Percentiles rank a stretch among this genome's conserved stretches.
phyloP scores from a whole-genome alignment of 768 basidiomycete genomes.

The Russula compacta region DNA sequence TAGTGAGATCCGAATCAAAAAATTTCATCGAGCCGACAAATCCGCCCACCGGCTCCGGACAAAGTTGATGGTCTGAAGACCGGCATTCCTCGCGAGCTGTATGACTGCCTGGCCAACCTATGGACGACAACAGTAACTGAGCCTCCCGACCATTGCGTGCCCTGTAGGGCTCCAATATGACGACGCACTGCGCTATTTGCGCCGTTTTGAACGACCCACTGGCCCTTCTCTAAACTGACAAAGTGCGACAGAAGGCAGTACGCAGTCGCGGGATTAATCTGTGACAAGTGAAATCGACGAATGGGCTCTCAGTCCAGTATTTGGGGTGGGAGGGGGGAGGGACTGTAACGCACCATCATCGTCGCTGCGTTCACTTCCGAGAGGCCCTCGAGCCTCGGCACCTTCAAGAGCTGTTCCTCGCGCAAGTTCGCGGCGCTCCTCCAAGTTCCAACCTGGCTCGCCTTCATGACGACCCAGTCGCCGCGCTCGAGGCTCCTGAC shows the following conservation, averaged over 20 bases:
- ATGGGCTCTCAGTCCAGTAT: neutral
- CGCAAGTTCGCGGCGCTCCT: slow-evolving; percentile 44
- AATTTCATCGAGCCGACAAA: neutral
- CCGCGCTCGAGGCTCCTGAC: slow-evolving; percentile 39
- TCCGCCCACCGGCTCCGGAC: slow-evolving; percentile 55
- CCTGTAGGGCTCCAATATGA: neutral
- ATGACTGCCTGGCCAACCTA: slow-evolving; percentile 82
- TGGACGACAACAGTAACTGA: neutral
- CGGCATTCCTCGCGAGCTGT: slow-evolving; percentile 66
- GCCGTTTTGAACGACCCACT: slow-evolving; percentile 83
- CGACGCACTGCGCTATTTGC: slow-evolving; percentile 71
- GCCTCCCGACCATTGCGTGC: neutral
- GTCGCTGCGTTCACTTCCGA: slow-evolving; percentile 65
- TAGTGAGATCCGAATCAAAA: neutral
- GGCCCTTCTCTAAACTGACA: slow-evolving; percentile 50
- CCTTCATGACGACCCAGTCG: slow-evolving; percentile 71
- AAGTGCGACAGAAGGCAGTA: slow-evolving; percentile 75
- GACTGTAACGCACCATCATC: slow-evolving; percentile 44
- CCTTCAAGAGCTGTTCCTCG: slow-evolving; percentile 48
- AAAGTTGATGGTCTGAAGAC: slow-evolving; percentile 73
- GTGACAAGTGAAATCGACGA: neutral
- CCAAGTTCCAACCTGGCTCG: slow-evolving; percentile 73
- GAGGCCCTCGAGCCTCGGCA: slow-evolving; percentile 40
- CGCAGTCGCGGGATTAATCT: slow-evolving; percentile 82
- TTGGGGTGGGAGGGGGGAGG: neutral